A percentile compares a stretch with the other conserved stretches of the same genome.
These are phyloP conservation scores for Polyplosphaeria fusca DNA, from an alignment of 495 filamentous ascomycete genomes.

Conservation along the genomic window DNA sequence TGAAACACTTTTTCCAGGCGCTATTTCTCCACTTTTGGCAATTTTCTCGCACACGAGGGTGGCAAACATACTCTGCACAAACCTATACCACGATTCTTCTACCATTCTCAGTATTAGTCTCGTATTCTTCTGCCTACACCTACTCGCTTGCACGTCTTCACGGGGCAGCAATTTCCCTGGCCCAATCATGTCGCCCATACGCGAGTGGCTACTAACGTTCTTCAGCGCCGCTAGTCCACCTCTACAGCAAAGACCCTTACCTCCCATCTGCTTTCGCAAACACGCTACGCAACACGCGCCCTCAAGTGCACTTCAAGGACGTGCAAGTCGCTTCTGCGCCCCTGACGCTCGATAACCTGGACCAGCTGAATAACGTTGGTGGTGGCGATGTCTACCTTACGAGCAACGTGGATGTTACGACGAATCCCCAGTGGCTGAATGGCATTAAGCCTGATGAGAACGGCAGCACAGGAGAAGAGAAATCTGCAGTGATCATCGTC, in stretches of 20 bases:
- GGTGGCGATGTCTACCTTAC: constrained; percentile 56
- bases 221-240: constrained; percentile 39
- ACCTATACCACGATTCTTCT: neutral
- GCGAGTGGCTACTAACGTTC: no score
- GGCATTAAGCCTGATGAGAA: constrained; percentile 43
- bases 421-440: constrained; percentile 52
- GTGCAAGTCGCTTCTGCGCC: constrained; percentile 45
- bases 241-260: constrained; percentile 57
- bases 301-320: constrained; percentile 51
- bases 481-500: constrained; percentile 53
- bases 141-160: no score
- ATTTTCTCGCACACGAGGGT: no score
- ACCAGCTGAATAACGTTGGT: constrained; percentile 47
- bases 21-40: no score
- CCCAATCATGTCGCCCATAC: no score
- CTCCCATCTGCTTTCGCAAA: constrained; percentile 54
- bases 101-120: neutral
- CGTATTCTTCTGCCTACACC: neutral
- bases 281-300: constrained; percentile 56
- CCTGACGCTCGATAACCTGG: constrained; percentile 48
- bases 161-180: no score
- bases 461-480: constrained; percentile 47
- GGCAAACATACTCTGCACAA: neutral
- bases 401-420: constrained; percentile 54
- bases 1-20: no score